A percentile compares a stretch with the other conserved stretches of the same genome.
Conservation (phyloP, 2,329 filamentous ascomycete genomes). For the Aspergillus vadensis region DNA sequence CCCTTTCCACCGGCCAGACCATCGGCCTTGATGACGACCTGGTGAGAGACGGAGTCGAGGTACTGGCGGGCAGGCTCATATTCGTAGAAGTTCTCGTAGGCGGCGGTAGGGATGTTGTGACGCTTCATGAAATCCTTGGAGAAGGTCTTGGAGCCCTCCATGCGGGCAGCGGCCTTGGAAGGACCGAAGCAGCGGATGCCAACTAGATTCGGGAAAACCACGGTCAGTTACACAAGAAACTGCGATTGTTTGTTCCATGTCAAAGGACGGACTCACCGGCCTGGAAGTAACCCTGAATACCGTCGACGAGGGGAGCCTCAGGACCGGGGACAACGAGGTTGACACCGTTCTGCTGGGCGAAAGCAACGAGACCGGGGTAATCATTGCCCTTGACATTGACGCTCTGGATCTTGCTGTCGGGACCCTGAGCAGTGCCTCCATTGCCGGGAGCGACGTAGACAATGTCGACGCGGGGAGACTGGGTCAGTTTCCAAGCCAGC, state of each 20-base stretch:
- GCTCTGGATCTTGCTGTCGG: constrained; percentile 67
- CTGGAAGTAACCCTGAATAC: constrained; percentile 81
- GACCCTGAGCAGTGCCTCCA: constrained; percentile 71
- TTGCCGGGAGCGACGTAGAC: constrained; percentile 76
- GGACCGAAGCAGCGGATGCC: constrained; percentile 86
- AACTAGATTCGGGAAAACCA: constrained; percentile 39
- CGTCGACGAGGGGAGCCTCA: constrained; percentile 89
- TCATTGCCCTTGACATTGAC: constrained; percentile 72
- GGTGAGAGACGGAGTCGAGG: constrained; percentile 68
- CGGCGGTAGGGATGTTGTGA: constrained; percentile 85
- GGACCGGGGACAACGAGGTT: constrained; percentile 88
- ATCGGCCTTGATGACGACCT: constrained; percentile 90
- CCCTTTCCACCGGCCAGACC: constrained; percentile 94
- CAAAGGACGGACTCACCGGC: constrained; percentile 42
- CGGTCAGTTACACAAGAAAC: neutral
- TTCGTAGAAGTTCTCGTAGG: constrained; percentile 83
- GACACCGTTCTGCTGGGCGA: constrained; percentile 71
- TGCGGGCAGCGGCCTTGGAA: constrained; percentile 75
- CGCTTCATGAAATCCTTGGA: constrained; percentile 97
- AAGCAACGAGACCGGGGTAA: constrained; percentile 73
- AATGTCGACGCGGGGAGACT: constrained; percentile 75
- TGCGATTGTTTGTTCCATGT: constrained; percentile 2
- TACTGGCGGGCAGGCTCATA: constrained; percentile 74
- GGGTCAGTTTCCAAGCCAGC: constrained; percentile 87
- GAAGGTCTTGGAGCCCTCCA: constrained; percentile 97